Evolutionary conservation across 2,329 filamentous ascomycete species (phyloP).

Genomic region (Alternaria rosae): DNA sequence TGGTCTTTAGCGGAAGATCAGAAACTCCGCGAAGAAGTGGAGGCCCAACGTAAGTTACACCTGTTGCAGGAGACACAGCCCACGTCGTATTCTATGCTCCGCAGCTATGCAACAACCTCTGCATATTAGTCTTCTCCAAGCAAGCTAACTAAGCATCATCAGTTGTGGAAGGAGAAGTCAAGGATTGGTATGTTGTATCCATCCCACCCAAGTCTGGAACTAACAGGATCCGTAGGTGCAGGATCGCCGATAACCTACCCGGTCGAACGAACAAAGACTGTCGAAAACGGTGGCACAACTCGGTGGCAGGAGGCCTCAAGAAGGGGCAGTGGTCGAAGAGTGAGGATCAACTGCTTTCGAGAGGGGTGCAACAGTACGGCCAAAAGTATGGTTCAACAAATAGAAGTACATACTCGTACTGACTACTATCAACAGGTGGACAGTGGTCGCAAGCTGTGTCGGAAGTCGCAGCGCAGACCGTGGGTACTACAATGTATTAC

Average conservation of each 20-base stretch:
- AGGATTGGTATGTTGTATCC: conserved; percentile 34
- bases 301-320: conserved; percentile 47
- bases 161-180: conserved; percentile 33
- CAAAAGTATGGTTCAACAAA: conserved; percentile 37
- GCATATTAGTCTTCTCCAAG: not conserved
- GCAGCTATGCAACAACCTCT: not conserved
- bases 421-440: conserved; percentile 46
- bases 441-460: conserved; percentile 52
- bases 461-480: conserved; percentile 51
- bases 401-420: not conserved
- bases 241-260: conserved; percentile 49
- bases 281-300: conserved; percentile 55
- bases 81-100: not conserved
- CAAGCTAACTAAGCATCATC: not conserved
- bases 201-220: not conserved
- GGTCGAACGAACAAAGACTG: conserved; percentile 56
- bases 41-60: conserved; percentile 32
- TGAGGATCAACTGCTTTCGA: conserved; percentile 44
- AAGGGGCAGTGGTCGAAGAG: conserved; percentile 53
- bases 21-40: conserved; percentile 37
- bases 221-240: conserved; percentile 37
- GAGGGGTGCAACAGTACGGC: conserved; percentile 48
- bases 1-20: conserved; percentile 39
- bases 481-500: conserved; percentile 27
- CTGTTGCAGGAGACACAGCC: not conserved